These are phyloP conservation scores for Hypoxylon subgilvum DNA, from an alignment of 495 filamentous ascomycete genomes.

Conservation along the genomic window DNA sequence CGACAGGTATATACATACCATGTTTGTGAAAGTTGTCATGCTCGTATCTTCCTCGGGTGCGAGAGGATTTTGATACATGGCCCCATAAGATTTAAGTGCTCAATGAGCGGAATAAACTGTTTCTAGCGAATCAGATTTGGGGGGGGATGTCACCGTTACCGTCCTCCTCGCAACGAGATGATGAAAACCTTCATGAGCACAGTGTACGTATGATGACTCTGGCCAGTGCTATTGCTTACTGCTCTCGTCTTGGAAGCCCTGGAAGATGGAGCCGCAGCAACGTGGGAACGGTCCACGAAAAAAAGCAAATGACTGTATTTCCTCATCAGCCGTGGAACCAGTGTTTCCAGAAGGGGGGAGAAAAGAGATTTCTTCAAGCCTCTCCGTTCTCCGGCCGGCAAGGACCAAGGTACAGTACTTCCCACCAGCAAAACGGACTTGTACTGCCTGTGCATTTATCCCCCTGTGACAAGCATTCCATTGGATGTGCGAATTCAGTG, in stretches of 20 bases:
- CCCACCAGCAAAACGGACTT: conserved; percentile 1
- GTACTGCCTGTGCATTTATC: conserved; percentile 39
- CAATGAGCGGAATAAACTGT: too few species aligned
- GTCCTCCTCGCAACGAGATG: too few species aligned
- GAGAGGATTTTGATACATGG: too few species aligned
- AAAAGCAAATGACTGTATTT: conserved; percentile 4
- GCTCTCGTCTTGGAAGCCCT: neutral
- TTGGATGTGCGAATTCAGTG: conserved; percentile 35
- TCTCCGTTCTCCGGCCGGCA: conserved; percentile 33
- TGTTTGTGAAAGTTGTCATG: conserved; percentile 12
- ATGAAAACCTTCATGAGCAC: conserved; percentile 6
- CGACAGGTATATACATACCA: neutral
- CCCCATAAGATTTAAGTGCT: too few species aligned
- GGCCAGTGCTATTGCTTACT: neutral
- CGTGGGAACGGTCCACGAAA: too few species aligned
- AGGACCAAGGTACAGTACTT: too few species aligned
- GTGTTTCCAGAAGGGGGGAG: conserved; percentile 18
- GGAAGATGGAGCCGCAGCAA: conserved; percentile 14
- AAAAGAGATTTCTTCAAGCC: conserved; percentile 27
- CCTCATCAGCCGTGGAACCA: conserved; percentile 23
- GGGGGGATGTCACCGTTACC: too few species aligned
- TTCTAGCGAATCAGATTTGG: too few species aligned
- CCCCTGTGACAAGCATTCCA: conserved; percentile 39
- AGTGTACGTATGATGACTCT: conserved; percentile 1
- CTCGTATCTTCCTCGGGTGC: too few species aligned